Evolutionary conservation across 2,329 filamentous ascomycete species (phyloP), one percentile per base, ranked within the genome.

Genomic region (Orbilia ellipsospora): DNA sequence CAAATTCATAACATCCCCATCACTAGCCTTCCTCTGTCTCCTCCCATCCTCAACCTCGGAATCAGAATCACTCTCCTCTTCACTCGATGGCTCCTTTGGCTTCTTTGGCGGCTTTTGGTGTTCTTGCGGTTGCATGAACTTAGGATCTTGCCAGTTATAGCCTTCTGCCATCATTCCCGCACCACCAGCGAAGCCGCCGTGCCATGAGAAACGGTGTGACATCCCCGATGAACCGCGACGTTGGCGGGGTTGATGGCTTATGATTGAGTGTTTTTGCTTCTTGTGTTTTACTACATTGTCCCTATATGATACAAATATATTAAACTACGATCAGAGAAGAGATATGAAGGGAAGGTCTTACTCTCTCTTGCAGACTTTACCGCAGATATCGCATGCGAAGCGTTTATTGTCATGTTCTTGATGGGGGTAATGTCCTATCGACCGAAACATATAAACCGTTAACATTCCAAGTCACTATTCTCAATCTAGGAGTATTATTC

Each of bases 241-340:
- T 31, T 72, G 73, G 23, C 73, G 66, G 40, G 73, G 73, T 18
- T 66, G 73, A 18, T 70, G 73, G 62, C 66, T 72, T 42, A 77
- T 70, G 40, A 77, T 77, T 7, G 78, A 75, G 44, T 79, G 78
- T 52, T 79, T 78, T 57, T 80, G 79, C 44, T 79, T 80, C 61
- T 80, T 78, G 50, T 80, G 78, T 42, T 80, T 80, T 40, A 79
- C 78, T 23, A 80, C 74, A 68, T 80, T 80, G 54, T 80, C 78
- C 23, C 78, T 80, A 55, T 40, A 36, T 36, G 31, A 10, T 36
- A 36, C 31, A 7, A 31, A 51, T 16, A 15, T 52, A 7, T 45
- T 20, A 67, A 20, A 48, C 4, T 48, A 18, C 13, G 44, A 44
- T 23, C 18, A 20, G 6, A 52, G 51, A 54, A 28, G 42, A 15